Evolutionary conservation across 2,329 filamentous ascomycete species (phyloP).

Genomic region (Colletotrichum gigasporum): DNA sequence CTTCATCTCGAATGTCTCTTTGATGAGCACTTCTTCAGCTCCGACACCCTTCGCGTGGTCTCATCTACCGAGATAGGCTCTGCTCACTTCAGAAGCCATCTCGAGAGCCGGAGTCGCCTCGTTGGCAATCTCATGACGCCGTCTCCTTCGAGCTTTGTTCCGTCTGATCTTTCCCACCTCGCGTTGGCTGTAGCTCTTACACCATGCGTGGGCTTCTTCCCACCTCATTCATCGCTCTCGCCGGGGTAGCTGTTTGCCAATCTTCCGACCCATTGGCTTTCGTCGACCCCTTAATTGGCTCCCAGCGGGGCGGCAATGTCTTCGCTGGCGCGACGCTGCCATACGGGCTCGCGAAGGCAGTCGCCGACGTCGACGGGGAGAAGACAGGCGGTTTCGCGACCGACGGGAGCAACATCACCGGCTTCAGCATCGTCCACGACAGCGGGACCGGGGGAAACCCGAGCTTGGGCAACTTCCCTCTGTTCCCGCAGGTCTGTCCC

Average conservation of each 20-base stretch:
- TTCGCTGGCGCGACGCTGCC: conserved; percentile 65
- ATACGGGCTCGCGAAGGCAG: conserved; percentile 65
- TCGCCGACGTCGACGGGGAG: conserved; percentile 59
- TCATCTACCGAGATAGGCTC: background rate
- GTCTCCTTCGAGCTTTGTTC: background rate
- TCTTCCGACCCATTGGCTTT: conserved; percentile 14
- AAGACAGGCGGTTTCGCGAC: conserved; percentile 56
- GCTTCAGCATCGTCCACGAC: conserved; percentile 59
- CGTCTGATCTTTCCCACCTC: background rate
- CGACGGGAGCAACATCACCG: conserved; percentile 57
- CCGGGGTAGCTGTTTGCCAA: conserved; percentile 36
- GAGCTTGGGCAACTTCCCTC: conserved; percentile 56
- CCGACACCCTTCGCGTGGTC: background rate
- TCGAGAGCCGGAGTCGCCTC: too few relatives aligned
- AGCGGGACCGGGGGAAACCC: conserved; percentile 40
- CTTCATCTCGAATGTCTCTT: background rate
- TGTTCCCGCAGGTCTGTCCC: conserved; percentile 54
- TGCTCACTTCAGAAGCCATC: background rate
- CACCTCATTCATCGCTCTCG: conserved; percentile 23
- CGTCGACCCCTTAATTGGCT: conserved; percentile 62
- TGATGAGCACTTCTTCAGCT: background rate
- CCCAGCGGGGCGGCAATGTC: conserved; percentile 65
- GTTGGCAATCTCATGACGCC: background rate
- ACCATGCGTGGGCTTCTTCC: background rate
- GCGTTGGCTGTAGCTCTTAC: background rate